Evolutionary conservation across 73 alveolate species (phyloP), one percentile per base, ranked within the genome.

Genomic region (Symbiodinium natans): DNA sequence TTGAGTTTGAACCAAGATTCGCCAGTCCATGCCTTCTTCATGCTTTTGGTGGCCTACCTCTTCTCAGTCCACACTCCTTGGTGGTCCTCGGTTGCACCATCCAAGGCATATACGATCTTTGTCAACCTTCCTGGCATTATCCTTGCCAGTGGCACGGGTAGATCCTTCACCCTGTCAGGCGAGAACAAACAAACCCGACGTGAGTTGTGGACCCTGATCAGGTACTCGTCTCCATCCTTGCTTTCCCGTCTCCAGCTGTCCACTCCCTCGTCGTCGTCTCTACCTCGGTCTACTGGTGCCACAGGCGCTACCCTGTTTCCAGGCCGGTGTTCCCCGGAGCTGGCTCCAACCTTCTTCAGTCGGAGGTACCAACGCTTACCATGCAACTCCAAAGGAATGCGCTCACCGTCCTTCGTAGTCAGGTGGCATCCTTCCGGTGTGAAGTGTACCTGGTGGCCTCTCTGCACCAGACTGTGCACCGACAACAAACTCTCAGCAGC

Each of bases 331-430:
- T 56, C 74, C 74, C 74, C 74, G 31, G 31, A 9, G 34, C 34
- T 80, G 87, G 56, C 15, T 40, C 71, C 34, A 68, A 17, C 23
- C 31, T 63, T 43, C 34, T 25, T 27, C 13, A 87, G 86, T 21
- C 73, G 38, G n/a, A 87, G 94, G 36, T 56, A 87, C 94, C 94
- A 59, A 36, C 94, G 39, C 73, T 56, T 87, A 17, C 93, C 94
- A 59, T 59, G 94, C 42, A 87, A 27, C 29, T 87, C 94, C 41
- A 40, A 19, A 0, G 94, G 94, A 8, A 63, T 0, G 43, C 59
- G 23, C 42, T 63, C 86, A 8, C 46, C 43, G 33, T 36, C 73
- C 10, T 80, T 84, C n/a, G 85, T 56, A 31, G 23, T 39, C 73
- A 87, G 3, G 46, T 59, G 27, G 21, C 94, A 59, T 0, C 48